Conservation (phyloP, 495 filamentous ascomycete genomes). For the Xanthoparmelia taractica region DNA sequence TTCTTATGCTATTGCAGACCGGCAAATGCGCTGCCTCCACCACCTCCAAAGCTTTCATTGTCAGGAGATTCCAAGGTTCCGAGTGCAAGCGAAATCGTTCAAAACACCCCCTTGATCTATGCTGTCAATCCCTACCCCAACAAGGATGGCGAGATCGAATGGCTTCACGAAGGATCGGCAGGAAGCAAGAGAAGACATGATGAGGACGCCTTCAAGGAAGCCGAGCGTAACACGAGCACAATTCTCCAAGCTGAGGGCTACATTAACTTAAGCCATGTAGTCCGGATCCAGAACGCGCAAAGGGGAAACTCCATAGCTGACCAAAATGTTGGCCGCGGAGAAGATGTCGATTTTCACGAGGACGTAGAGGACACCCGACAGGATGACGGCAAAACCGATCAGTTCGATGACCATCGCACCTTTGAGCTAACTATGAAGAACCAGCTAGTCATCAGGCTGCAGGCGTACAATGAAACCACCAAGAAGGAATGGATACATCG, state of each 20-base stretch:
- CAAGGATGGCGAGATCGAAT: slow-evolving; percentile 47
- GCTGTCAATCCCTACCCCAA: slow-evolving; percentile 57
- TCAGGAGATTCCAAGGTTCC: slow-evolving; percentile 42
- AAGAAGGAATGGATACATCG: slow-evolving; percentile 60
- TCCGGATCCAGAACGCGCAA: slow-evolving; percentile 48
- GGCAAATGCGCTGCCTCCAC: slow-evolving; percentile 55
- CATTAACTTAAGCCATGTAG: slow-evolving; percentile 55
- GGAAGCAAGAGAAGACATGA: slow-evolving; percentile 44
- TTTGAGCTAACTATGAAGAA: slow-evolving; percentile 61
- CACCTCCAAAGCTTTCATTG: slow-evolving; percentile 50
- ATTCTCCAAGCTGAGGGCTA: slow-evolving; percentile 56
- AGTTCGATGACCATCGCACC: slow-evolving; percentile 51
- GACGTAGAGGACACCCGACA: slow-evolving; percentile 38
- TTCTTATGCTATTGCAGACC: slow-evolving; percentile 61
- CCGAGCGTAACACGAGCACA: slow-evolving; percentile 53
- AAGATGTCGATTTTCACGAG: slow-evolving; percentile 44
- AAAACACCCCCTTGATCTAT: slow-evolving; percentile 55
- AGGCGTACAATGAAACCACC: slow-evolving; percentile 51
- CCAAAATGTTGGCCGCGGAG: slow-evolving; percentile 40
- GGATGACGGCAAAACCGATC: slow-evolving; percentile 47
- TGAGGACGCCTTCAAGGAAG: slow-evolving; percentile 55
- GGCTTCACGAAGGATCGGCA: slow-evolving; percentile 45
- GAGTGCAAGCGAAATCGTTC: slow-evolving; percentile 47
- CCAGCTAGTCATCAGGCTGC: slow-evolving; percentile 57
- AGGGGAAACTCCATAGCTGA: slow-evolving; percentile 46